A percentile compares a stretch with the other conserved stretches of the same genome.
Conservation (phyloP, 192 early-diverging fungal genomes). For the Mortierella antarctica region DNA sequence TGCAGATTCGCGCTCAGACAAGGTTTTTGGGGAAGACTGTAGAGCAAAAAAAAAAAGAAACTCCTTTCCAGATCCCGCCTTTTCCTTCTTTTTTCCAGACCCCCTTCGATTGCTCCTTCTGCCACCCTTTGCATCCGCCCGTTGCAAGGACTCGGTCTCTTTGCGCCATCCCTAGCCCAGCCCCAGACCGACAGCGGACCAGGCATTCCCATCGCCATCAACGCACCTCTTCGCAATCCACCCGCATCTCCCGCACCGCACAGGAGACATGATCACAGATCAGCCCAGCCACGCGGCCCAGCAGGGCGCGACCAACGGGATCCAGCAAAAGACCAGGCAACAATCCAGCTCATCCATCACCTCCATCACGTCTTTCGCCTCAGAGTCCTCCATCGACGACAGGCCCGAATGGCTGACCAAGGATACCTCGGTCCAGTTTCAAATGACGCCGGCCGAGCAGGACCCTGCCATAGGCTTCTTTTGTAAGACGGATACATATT, state of each 20-base stretch:
- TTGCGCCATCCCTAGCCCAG: neutral
- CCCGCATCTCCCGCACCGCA: too few species aligned
- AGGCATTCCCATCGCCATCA: too few species aligned
- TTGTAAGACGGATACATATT: constrained; percentile 21
- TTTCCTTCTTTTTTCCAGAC: neutral
- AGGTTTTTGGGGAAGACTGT: neutral
- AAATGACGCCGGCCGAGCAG: constrained; percentile 43
- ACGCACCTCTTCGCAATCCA: too few species aligned
- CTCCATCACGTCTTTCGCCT: constrained; percentile 33
- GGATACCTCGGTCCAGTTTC: constrained; percentile 45
- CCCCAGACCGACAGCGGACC: too few species aligned
- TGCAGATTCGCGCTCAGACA: neutral
- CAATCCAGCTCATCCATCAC: constrained; percentile 30
- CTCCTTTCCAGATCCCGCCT: neutral
- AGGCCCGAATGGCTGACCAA: constrained; percentile 45
- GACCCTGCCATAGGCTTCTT: constrained; percentile 52
- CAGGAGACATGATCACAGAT: neutral
- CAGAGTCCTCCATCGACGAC: constrained; percentile 33
- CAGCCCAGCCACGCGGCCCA: neutral
- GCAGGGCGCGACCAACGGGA: neutral
- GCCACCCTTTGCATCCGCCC: neutral
- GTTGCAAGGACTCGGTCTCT: neutral
- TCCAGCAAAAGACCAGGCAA: constrained; percentile 26
- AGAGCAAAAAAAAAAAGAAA: neutral
- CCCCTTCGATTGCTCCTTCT: neutral